Evolutionary conservation across 176 grass and related monocot genomes (phyloP).

Genomic region (Leersia perrieri): DNA sequence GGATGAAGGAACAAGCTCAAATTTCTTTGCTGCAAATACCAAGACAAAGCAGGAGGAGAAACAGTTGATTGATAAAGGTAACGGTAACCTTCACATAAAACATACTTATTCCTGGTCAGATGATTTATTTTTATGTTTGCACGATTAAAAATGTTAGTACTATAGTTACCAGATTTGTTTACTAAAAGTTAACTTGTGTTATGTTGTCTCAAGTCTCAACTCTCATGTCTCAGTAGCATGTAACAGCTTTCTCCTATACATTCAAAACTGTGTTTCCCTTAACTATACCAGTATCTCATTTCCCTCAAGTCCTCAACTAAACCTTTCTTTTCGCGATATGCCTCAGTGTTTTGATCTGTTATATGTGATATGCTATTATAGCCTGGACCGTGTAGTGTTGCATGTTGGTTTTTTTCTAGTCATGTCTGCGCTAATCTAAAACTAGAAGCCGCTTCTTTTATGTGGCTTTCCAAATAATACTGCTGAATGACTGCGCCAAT

Average conservation of each 20-base stretch:
- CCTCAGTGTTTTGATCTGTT: background rate
- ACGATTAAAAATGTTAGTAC: background rate
- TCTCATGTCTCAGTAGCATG: background rate
- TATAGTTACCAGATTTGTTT: background rate
- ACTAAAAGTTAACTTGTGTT: background rate
- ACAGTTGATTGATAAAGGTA: slow-evolving; percentile 52
- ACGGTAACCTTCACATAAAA: slow-evolving; percentile 28
- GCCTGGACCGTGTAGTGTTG: background rate
- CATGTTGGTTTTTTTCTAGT: background rate
- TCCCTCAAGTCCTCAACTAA: background rate
- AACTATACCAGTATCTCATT: slow-evolving; percentile 7
- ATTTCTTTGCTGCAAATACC: slow-evolving; percentile 42
- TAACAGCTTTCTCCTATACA: background rate
- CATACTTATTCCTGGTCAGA: background rate
- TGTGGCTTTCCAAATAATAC: slow-evolving; percentile 2
- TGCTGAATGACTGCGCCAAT: background rate
- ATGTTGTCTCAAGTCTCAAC: no score
- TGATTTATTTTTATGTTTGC: slow-evolving; percentile 23
- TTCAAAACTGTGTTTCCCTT: slow-evolving; percentile 23
- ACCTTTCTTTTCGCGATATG: background rate
- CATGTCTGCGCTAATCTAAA: background rate
- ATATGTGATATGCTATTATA: slow-evolving; percentile 18
- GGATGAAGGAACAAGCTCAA: slow-evolving; percentile 59
- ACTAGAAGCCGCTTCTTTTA: background rate
- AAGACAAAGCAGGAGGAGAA: slow-evolving; percentile 46